Percentiles rank a stretch among this genome's conserved stretches.
These are phyloP conservation scores for Coemansia sp. DNA, from an alignment of 192 early-diverging fungal species.

Conservation along the genomic window DNA sequence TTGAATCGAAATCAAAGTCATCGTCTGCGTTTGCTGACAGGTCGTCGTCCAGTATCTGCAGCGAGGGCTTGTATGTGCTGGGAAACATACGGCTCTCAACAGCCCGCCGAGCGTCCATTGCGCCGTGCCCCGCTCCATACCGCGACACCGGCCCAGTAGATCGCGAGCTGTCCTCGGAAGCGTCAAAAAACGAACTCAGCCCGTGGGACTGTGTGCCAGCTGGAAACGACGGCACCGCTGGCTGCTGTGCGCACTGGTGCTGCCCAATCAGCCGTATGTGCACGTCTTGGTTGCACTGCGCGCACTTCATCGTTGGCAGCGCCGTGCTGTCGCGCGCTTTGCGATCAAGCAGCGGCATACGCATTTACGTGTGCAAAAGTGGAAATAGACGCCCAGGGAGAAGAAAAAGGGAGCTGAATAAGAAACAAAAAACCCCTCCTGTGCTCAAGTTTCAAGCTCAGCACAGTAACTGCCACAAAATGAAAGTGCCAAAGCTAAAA, in stretches of 20 bases:
- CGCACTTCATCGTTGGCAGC: slow-evolving; percentile 53
- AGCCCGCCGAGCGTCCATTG: background rate
- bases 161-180: slow-evolving; percentile 5
- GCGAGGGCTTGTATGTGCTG: slow-evolving; percentile 41
- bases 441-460: background rate
- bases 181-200: slow-evolving; percentile 47
- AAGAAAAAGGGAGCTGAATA: background rate
- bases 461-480: background rate
- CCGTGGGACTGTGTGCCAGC: slow-evolving; percentile 15
- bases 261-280: slow-evolving; percentile 50
- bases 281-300: slow-evolving; percentile 53
- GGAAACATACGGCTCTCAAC: slow-evolving; percentile 38
- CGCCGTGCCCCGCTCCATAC: slow-evolving; percentile 1
- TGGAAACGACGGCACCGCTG: slow-evolving; percentile 29
- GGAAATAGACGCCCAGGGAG: background rate
- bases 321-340: slow-evolving; percentile 47
- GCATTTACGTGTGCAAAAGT: background rate
- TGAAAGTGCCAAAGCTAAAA: background rate
- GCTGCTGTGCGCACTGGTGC: slow-evolving; percentile 41
- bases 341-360: slow-evolving; percentile 37
- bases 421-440: background rate
- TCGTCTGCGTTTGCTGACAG: slow-evolving; percentile 15
- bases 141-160: background rate
- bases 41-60: slow-evolving; percentile 30
- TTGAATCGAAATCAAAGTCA: slow-evolving; percentile 52